These are phyloP conservation scores for Venustampulla echinocandica DNA, from an alignment of 495 filamentous ascomycete genomes.

Conservation along the genomic window DNA sequence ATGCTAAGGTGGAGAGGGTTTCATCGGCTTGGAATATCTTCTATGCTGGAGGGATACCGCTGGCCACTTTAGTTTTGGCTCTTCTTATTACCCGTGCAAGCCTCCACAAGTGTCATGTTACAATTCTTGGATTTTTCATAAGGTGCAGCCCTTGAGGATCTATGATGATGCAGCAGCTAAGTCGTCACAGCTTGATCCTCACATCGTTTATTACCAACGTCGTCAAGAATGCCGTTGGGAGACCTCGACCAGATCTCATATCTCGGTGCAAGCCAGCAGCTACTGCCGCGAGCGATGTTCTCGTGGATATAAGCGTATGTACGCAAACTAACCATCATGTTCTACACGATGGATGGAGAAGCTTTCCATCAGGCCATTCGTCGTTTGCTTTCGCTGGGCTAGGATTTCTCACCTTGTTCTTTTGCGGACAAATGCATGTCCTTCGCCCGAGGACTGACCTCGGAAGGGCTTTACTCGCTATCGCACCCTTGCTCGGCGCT, in stretches of 20 bases:
- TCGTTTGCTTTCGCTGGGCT: conserved; percentile 80
- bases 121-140: conserved; percentile 69
- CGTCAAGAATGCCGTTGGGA: conserved; percentile 84
- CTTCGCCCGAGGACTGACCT: conserved; percentile 70
- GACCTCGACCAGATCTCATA: conserved; percentile 85
- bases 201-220: conserved; percentile 80
- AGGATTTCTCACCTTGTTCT: conserved; percentile 72
- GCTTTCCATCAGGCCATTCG: conserved; percentile 84
- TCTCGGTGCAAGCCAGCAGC: conserved; percentile 69
- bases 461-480: conserved; percentile 52
- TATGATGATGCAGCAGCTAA: neutral
- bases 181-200: conserved; percentile 45
- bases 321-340: conserved; percentile 68
- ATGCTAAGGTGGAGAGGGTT: conserved; percentile 78
- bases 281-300: conserved; percentile 52
- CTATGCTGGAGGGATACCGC: conserved; percentile 65
- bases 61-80: conserved; percentile 56
- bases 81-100: conserved; percentile 49
- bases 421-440: conserved; percentile 70
- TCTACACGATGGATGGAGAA: conserved; percentile 87
- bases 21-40: conserved; percentile 63
- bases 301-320: conserved; percentile 72
- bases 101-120: conserved; percentile 77
- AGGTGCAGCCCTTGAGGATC: conserved; percentile 25
- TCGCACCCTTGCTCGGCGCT: conserved; percentile 68